A percentile compares a stretch with the other conserved stretches of the same genome.
Conservation (phyloP, 352 stramenopile species). For the Pythium dissotocum region DNA sequence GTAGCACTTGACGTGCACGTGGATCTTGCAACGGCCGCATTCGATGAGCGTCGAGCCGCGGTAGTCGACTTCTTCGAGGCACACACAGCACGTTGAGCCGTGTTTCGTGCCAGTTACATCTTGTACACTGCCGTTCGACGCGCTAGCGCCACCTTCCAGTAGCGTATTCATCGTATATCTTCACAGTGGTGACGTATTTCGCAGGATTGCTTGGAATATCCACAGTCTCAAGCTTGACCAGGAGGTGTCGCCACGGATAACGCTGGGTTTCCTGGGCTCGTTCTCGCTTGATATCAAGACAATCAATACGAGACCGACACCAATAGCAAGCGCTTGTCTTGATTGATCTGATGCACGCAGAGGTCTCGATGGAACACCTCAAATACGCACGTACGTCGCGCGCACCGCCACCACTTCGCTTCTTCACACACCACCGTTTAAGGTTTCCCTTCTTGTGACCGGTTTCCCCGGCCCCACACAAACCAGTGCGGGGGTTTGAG, state of each 20-base stretch:
- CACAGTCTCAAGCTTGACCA: background rate
- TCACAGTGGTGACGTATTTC: background rate
- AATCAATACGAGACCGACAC: background rate
- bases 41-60: slow-evolving; percentile 57
- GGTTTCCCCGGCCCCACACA: slow-evolving; percentile 8
- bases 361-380: background rate
- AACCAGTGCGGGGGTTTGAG: slow-evolving; percentile 8
- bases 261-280: background rate
- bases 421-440: slow-evolving; percentile 6
- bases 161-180: background rate
- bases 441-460: slow-evolving; percentile 22
- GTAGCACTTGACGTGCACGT: slow-evolving; percentile 84
- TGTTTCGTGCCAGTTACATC: background rate
- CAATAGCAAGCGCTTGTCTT: background rate
- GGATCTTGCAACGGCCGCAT: slow-evolving; percentile 60
- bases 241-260: background rate
- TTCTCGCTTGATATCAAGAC: background rate
- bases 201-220: background rate
- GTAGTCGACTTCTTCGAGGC: slow-evolving; percentile 68
- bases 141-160: background rate
- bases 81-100: slow-evolving; percentile 58
- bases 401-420: slow-evolving; percentile 3
- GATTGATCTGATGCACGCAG: background rate
- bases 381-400: slow-evolving; percentile 4
- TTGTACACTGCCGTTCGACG: background rate